Evolutionary conservation across 148 eudicot genomes (phyloP), one percentile per base, ranked within the genome.

Genomic region (Talinum fruticosum): DNA sequence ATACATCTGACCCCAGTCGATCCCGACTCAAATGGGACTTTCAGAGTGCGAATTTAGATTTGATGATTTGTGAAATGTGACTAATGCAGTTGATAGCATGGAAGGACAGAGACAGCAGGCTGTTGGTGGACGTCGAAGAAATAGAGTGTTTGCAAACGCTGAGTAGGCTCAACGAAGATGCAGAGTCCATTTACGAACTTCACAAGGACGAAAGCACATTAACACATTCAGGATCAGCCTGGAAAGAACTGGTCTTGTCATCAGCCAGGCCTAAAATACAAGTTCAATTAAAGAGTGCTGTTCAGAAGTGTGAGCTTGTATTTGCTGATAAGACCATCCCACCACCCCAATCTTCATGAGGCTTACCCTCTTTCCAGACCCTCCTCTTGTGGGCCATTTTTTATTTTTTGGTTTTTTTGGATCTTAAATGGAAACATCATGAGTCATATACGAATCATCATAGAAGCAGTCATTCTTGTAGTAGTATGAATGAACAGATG

Each of bases 21-120:
- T n/a, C n/a, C n/a, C n/a, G n/a, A n/a, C n/a, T n/a, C n/a, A n/a
- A n/a, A n/a, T n/a, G n/a, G n/a, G n/a, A n/a, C n/a, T n/a, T n/a
- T n/a, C n/a, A n/a, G n/a, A n/a, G n/a, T n/a, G n/a, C n/a, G n/a
- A n/a, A n/a, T n/a, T n/a, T n/a, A n/a, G n/a, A n/a, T n/a, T n/a
- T n/a, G n/a, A n/a, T n/a, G n/a, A n/a, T n/a, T n/a, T n/a, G n/a
- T n/a, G n/a, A n/a, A n/a, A n/a, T n/a, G n/a, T n/a, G n/a, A n/a
- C n/a, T n/a, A 29, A 36, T 79, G 88, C 89, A 94, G 98, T 82
- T 94, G 80, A 90, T 94, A 81, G 98, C 87, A 19, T 92, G 97
- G 96, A 94, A 94, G 81, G 93, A 92, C 72, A 89, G 89, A 64
- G 74, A 74, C 28, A 82, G 84, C 87, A 94, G 85, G 54, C 80